These are phyloP conservation scores for Podospora sp. DNA, from an alignment of 495 filamentous ascomycete species.

Conservation along the genomic window DNA sequence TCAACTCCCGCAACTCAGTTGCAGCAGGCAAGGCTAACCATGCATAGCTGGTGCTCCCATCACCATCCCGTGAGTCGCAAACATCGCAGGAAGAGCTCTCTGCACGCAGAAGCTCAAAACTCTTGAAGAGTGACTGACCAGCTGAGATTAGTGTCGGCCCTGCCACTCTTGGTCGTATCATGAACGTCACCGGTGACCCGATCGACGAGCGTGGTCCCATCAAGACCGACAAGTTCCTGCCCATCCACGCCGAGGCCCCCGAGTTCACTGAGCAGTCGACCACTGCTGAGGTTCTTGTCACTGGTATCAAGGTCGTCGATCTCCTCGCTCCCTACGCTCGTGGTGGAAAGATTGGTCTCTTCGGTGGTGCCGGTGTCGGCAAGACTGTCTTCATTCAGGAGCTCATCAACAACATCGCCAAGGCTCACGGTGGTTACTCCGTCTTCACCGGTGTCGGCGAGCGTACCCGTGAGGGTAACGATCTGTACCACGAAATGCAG, in stretches of 20 bases:
- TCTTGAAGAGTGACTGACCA: background rate
- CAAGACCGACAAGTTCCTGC: conserved; percentile 81
- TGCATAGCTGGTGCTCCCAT: conserved; percentile 77
- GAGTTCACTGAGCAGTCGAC: conserved; percentile 93
- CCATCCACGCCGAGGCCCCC: conserved; percentile 94
- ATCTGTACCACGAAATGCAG: conserved; percentile 99
- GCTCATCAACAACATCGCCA: conserved; percentile 99
- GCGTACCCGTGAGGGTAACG: conserved; percentile 99
- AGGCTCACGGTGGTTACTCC: conserved; percentile 99
- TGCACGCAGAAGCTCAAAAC: background rate
- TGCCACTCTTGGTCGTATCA: conserved; percentile 96
- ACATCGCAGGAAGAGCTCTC: background rate
- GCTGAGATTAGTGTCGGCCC: conserved; percentile 66
- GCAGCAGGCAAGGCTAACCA: conserved; percentile 22
- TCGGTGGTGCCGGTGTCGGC: conserved; percentile 99
- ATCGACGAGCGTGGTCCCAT: conserved; percentile 99
- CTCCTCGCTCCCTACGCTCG: conserved; percentile 97
- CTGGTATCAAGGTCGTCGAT: conserved; percentile 99
- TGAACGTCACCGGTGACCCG: conserved; percentile 99
- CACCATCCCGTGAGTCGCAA: conserved; percentile 70
- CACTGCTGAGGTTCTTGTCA: conserved; percentile 91
- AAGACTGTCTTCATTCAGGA: conserved; percentile 99
- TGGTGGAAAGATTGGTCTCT: conserved; percentile 99
- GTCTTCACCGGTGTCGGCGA: conserved; percentile 99
- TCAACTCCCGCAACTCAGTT: background rate